Evolutionary conservation across 371 early-diverging fungal species (phyloP), one percentile per base, ranked within the genome.

Genomic region (Mucor sp.): DNA sequence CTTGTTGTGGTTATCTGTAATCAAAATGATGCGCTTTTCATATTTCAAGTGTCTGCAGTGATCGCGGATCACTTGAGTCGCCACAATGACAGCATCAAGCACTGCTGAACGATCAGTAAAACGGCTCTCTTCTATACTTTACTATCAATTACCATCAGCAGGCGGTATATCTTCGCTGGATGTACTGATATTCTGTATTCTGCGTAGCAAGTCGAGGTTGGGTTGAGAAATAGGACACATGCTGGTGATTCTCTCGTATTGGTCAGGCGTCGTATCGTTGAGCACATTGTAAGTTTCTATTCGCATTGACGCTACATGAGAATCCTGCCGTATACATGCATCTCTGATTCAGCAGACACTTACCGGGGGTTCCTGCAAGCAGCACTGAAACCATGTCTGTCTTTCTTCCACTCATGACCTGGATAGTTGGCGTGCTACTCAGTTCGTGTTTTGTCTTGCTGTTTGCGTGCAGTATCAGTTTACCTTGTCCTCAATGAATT

Each of bases 1-100:
- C n/a, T 60, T 41, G 3, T 78, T 70, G 23, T 72, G 79, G 2
- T 81, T 87, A 68, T 89, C 87, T 2, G 93, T 91, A 33, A 91
- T 76, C 1, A 94, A 59, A 39, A 79, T 82, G 4, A 94, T 86
- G 37, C 76, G 81, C 66, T 91, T 92, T 21, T 70, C 75, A 62
- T 85, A 94, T 68, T 91, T 92, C 23, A 89, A 69, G 0, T 87
- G 70, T 62, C 77, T 79, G 67, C 91, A 91, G 69, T 86, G 80
- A 25, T 63, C 64, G 8, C 75, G 66, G 44, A 91, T 84, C 77
- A 85, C 80, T 12, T 86, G 74, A 50, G 85, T 70, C 1, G 88
- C 88, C 9, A 92, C 77, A 60, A 91, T 87, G 56, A 92, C 69
- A 6, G 87, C 91, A 71, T 90, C 90, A 64, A 91, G 58, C 23